Percentiles rank a stretch among this genome's conserved stretches.
Evolutionary conservation across 208 protist genomes (phyloP).

Genomic region (Trypanosoma cruzi): DNA sequence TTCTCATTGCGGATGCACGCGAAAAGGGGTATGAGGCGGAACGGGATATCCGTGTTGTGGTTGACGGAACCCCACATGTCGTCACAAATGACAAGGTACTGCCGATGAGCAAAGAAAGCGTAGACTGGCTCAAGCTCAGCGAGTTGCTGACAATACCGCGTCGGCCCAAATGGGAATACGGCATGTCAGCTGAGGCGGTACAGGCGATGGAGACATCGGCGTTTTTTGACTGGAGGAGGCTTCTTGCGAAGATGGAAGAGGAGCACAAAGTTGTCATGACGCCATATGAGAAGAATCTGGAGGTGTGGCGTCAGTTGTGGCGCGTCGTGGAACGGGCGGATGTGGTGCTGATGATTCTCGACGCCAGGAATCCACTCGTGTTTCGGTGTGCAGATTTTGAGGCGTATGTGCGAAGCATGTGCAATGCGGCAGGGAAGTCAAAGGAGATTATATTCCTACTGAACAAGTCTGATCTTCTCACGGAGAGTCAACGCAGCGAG

Average conservation of each 20-base stretch:
- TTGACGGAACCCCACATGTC: constrained; percentile 79
- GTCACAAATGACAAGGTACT: constrained; percentile 71
- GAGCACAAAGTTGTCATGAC: constrained; percentile 94
- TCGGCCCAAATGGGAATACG: constrained; percentile 81
- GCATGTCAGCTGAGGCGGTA: constrained; percentile 65
- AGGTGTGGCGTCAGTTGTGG: constrained; percentile 99
- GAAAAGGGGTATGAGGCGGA: constrained; percentile 86
- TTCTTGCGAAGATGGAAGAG: constrained; percentile 92
- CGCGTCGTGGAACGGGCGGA: constrained; percentile 97
- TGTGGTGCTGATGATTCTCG: constrained; percentile 95
- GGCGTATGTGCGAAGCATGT: constrained; percentile 85
- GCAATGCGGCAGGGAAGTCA: constrained; percentile 49
- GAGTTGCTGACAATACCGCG: constrained; percentile 84
- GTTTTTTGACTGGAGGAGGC: constrained; percentile 93
- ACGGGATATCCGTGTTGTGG: constrained; percentile 78
- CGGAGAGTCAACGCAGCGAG: constrained; percentile 84
- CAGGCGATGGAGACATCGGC: constrained; percentile 68
- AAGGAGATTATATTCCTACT: constrained; percentile 95
- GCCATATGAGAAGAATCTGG: constrained; percentile 99
- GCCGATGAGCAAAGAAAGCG: constrained; percentile 30
- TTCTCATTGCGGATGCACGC: constrained; percentile 85
- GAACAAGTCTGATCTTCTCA: constrained; percentile 99
- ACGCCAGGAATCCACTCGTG: constrained; percentile 97
- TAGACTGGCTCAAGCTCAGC: constrained; percentile 81
- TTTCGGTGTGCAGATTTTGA: constrained; percentile 93